Percentiles rank a stretch among this genome's conserved stretches.
Evolutionary conservation across 306 rosid genomes (phyloP).

Genomic region (Cicer pinnatifidum): DNA sequence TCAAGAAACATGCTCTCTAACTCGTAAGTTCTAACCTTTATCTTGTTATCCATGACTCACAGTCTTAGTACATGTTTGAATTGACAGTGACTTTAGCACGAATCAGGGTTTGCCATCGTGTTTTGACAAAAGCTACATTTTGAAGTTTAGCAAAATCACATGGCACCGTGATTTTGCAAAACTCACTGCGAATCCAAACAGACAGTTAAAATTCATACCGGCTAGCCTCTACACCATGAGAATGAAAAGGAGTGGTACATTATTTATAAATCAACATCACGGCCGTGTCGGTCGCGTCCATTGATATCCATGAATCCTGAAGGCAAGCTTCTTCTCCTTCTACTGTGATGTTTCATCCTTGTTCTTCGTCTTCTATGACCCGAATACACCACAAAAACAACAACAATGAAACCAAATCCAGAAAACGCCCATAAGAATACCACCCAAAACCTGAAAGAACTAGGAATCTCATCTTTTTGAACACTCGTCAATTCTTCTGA

Average conservation of each 20-base stretch:
- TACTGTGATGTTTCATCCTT: constrained; percentile 62
- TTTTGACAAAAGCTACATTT: too few species aligned
- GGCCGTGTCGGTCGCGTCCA: constrained; percentile 66
- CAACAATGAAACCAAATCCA: constrained; percentile 73
- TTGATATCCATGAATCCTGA: constrained; percentile 60
- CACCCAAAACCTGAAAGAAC: constrained; percentile 79
- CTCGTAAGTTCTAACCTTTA: constrained; percentile 15
- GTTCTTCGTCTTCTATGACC: constrained; percentile 64
- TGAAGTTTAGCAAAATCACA: too few species aligned
- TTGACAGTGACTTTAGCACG: too few species aligned
- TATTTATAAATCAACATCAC: constrained; percentile 51
- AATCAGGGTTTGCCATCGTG: too few species aligned
- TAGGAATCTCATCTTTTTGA: constrained; percentile 60
- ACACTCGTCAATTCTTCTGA: constrained; percentile 46
- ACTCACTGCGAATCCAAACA: too few species aligned
- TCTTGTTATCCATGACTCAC: constrained; percentile 23
- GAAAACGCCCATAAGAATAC: constrained; percentile 78
- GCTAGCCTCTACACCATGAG: constrained; percentile 34
- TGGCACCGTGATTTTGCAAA: too few species aligned
- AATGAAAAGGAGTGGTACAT: constrained; percentile 26
- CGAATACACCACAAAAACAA: constrained; percentile 54
- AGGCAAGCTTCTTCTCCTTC: constrained; percentile 69
- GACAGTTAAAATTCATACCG: neutral
- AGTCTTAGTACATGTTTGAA: neutral
- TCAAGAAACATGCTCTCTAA: constrained; percentile 33